These are phyloP conservation scores for Phytophthora fragariae DNA, from an alignment of 352 stramenopile genomes.

Conservation along the genomic window DNA sequence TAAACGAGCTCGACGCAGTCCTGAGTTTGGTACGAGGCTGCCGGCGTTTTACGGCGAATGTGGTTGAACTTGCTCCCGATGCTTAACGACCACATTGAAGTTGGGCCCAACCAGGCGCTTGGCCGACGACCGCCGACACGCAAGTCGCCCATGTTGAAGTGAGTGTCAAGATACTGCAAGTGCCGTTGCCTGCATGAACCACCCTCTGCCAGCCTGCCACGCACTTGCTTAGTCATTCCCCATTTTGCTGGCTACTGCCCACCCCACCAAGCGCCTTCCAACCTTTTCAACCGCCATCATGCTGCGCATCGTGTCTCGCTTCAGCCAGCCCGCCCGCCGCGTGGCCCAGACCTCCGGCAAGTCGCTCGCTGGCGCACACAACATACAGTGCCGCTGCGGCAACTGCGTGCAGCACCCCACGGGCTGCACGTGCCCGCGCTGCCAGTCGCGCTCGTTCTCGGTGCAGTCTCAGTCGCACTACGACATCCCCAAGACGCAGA, in stretches of 20 bases:
- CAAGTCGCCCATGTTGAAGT: constrained; percentile 31
- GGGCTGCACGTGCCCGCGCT: constrained; percentile 34
- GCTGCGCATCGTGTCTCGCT: constrained; percentile 42
- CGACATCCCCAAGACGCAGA: constrained; percentile 68
- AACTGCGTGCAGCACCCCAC: constrained; percentile 40
- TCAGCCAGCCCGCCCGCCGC: constrained; percentile 39
- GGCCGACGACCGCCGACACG: constrained; percentile 22
- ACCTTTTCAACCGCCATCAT: constrained; percentile 15
- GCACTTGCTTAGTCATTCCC: constrained; percentile 31
- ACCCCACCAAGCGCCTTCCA: constrained; percentile 13
- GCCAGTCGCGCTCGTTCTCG: constrained; percentile 44
- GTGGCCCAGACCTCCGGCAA: constrained; percentile 19
- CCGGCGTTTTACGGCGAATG: constrained; percentile 17
- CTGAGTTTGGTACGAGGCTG: background rate
- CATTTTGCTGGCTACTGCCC: constrained; percentile 32
- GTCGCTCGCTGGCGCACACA: constrained; percentile 33
- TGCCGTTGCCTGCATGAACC: background rate
- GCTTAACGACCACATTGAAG: constrained; percentile 19
- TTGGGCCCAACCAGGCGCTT: constrained; percentile 11
- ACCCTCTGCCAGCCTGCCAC: constrained; percentile 8
- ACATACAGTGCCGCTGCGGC: constrained; percentile 40
- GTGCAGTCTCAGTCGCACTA: constrained; percentile 58
- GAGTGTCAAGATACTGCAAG: constrained; percentile 23
- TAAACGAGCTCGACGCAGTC: constrained; percentile 18
- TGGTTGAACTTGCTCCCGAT: constrained; percentile 32